phyloP scores from a whole-genome alignment of 257 asterid genomes.

The Solanum tacnaense region DNA sequence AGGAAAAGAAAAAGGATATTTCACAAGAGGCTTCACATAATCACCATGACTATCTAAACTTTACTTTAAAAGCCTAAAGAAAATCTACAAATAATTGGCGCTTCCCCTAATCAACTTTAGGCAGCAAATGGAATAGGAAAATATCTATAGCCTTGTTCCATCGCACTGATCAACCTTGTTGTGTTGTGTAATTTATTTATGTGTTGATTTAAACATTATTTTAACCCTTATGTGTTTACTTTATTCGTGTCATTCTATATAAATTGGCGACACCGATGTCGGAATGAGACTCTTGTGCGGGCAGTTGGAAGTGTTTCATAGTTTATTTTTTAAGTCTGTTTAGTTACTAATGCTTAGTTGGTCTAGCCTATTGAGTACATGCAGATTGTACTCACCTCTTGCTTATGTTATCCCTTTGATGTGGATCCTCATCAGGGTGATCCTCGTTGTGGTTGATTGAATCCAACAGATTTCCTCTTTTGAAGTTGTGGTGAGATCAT shows the following conservation, averaged over 20 bases:
- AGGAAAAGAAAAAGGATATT: neutral
- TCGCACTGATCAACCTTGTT: too few relatives aligned
- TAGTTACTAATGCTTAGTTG: too few relatives aligned
- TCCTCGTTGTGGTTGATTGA: neutral
- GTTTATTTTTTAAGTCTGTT: too few relatives aligned
- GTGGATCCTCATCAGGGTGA: neutral
- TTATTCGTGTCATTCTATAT: too few relatives aligned
- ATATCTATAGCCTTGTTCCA: neutral
- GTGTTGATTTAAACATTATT: too few relatives aligned
- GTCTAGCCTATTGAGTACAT: neutral
- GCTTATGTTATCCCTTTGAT: neutral
- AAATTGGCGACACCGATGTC: too few relatives aligned
- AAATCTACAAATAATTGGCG: neutral
- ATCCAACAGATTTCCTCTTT: neutral
- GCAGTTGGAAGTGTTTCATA: too few relatives aligned
- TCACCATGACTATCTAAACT: neutral
- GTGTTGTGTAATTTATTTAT: too few relatives aligned
- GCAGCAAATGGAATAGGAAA: neutral
- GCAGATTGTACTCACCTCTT: neutral
- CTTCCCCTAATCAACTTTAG: neutral
- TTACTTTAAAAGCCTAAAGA: neutral
- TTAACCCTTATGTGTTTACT: too few relatives aligned
- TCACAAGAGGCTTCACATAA: neutral
- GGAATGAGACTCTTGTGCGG: too few relatives aligned
- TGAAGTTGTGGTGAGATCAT: neutral